Evolutionary conservation across 768 basidiomycete species (phyloP).

Genomic region (Phanerochaete carnosa): DNA sequence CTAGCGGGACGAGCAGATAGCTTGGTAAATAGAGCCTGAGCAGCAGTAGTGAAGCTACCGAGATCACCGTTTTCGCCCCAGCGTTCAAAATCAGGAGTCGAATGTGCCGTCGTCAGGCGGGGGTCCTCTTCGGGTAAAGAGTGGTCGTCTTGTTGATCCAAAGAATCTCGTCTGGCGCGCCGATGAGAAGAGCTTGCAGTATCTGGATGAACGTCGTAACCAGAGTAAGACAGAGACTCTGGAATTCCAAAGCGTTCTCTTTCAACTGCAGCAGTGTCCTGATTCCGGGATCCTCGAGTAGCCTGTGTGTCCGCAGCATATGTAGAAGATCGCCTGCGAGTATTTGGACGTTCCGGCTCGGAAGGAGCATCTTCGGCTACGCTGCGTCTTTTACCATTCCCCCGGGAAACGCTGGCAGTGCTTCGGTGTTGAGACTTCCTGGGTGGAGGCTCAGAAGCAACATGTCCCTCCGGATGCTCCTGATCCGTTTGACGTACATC

Average conservation of each 20-base stretch:
- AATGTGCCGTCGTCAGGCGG: conserved; percentile 13
- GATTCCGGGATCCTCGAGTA: background rate
- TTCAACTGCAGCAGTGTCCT: conserved; percentile 15
- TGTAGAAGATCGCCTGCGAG: background rate
- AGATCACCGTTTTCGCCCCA: conserved; percentile 35
- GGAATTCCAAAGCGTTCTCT: conserved; percentile 27
- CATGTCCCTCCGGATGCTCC: background rate
- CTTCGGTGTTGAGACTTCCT: conserved; percentile 7
- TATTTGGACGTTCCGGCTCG: background rate
- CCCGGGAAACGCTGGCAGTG: conserved; percentile 3
- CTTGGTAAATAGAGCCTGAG: conserved; percentile 44
- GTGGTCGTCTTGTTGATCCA: background rate
- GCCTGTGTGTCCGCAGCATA: background rate
- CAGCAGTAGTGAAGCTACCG: conserved; percentile 39
- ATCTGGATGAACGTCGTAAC: conserved; percentile 2
- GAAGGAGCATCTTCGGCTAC: background rate
- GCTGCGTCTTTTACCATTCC: background rate
- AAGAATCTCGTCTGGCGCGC: conserved; percentile 41
- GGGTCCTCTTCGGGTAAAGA: background rate
- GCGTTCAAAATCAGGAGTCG: conserved; percentile 36
- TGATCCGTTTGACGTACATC: background rate
- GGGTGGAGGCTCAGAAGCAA: background rate
- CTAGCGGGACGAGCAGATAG: conserved; percentile 24
- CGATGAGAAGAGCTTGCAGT: conserved; percentile 14
- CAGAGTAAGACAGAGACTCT: conserved; percentile 23